Evolutionary conservation across 345 rosid genomes (phyloP), one percentile per base, ranked within the genome.

Genomic region (Salix brachista): DNA sequence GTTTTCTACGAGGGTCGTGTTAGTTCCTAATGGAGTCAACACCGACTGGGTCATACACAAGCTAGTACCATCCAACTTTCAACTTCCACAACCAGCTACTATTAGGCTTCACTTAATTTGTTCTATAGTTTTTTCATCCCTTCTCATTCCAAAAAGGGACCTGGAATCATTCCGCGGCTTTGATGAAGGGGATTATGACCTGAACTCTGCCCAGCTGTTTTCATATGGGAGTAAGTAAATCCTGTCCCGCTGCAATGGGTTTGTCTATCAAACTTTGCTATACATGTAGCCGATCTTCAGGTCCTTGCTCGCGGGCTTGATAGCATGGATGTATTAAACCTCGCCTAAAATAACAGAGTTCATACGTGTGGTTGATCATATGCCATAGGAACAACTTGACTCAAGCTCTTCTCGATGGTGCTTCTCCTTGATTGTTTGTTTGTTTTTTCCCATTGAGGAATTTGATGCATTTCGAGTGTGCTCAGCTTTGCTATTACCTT

Each of bases 41-140:
- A 79, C 82, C 16, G 60, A 12, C 4, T 79, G 82, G 82, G 1
- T 79, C 46, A 74, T 74, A 9, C 78, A 74, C 18, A 75, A 30
- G 32, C 32, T 30, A 79, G n/a, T 79, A 79, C 26, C 16, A 13
- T 32, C 67, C 67, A n/a, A 36, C 11, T 11, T 56, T 62, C n/a
- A 65, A 21, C 81, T 34, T 66, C 23, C 19, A 16, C 23, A 54
- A 11, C 58, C 21, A 48, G 80, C 72, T 78, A 50, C 18, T 3
- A 11, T 0, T 1, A 41, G 12, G 25, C 50, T 62, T 25, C 23
- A 30, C 23, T 8, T 6, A 34, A 19, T 25, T 18, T 23, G 26
- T 9, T 41, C 26, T 0, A 5, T 21, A 4, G 21, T 17, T 3
- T 23, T n/a, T 14, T 5, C n/a, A 4, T 30, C 11, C 13, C 23